These are phyloP conservation scores for Spergularia bocconei DNA, from an alignment of 148 eudicot species.

Conservation along the genomic window DNA sequence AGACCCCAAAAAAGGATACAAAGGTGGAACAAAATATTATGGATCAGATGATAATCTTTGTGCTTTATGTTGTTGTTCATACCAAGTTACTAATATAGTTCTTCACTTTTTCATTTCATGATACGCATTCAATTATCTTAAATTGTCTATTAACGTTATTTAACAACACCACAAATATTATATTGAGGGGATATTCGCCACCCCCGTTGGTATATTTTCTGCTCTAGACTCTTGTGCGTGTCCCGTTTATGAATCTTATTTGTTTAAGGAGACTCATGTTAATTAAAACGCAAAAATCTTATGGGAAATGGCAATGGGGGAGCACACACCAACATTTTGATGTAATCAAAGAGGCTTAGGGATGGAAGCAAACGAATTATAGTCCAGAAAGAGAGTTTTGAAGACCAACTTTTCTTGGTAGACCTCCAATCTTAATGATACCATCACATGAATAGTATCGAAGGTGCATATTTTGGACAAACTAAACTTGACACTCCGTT, in stretches of 20 bases:
- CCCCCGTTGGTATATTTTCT: too few species aligned
- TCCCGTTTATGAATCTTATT: too few species aligned
- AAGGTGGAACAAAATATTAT: conserved; percentile 6
- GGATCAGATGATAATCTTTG: background rate
- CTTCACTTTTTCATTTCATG: background rate
- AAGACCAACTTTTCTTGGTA: conserved; percentile 5
- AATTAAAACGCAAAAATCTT: background rate
- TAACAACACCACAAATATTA: background rate
- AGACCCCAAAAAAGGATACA: background rate
- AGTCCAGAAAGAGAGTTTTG: background rate
- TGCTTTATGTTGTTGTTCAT: background rate
- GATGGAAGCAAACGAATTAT: conserved; percentile 14
- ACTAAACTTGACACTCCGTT: too few species aligned
- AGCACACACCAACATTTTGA: conserved; percentile 15
- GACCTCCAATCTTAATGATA: conserved; percentile 4
- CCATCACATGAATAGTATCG: conserved; percentile 16
- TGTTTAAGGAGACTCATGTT: too few species aligned
- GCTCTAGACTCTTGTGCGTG: too few species aligned
- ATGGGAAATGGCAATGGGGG: conserved; percentile 1
- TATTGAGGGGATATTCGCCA: too few species aligned
- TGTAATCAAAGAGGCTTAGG: conserved; percentile 12
- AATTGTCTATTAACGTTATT: background rate
- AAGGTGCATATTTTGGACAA: background rate
- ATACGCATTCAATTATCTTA: background rate
- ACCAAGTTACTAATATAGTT: background rate